A percentile compares a stretch with the other conserved stretches of the same genome.
These are phyloP conservation scores for Nakazawaea sp. DNA, from an alignment of 805 yeast species.

Conservation along the genomic window DNA sequence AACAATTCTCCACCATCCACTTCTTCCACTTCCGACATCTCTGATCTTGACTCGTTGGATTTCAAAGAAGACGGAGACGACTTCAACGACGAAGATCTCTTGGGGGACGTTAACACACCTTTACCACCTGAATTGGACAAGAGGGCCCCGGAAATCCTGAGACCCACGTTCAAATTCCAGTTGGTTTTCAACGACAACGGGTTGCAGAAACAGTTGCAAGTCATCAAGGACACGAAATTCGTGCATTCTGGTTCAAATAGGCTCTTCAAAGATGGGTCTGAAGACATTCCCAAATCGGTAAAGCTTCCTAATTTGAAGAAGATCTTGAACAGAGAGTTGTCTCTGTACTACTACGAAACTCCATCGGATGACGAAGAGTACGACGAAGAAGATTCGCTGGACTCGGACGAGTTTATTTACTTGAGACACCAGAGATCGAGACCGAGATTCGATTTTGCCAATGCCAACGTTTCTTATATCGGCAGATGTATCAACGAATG, in stretches of 20 bases:
- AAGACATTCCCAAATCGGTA: background rate
- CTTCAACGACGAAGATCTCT: constrained; percentile 4
- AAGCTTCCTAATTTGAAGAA: constrained; percentile 4
- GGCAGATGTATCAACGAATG: constrained; percentile 50
- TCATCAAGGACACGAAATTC: constrained; percentile 16
- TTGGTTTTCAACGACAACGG: constrained; percentile 35
- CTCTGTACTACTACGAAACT: background rate
- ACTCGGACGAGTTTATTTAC: constrained; percentile 2
- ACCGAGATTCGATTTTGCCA: constrained; percentile 7
- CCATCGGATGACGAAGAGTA: constrained; percentile 9
- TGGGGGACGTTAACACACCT: constrained; percentile 14
- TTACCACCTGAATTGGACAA: constrained; percentile 38
- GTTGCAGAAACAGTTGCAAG: constrained; percentile 23
- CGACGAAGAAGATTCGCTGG: constrained; percentile 7
- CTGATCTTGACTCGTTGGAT: constrained; percentile 14
- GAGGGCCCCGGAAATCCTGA: constrained; percentile 35
- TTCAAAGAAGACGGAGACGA: constrained; percentile 3
- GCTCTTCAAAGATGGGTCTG: background rate
- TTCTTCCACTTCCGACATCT: constrained; percentile 13
- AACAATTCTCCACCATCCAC: constrained; percentile 22
- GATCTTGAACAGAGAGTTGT: background rate
- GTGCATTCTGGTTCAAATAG: background rate
- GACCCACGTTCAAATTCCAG: constrained; percentile 42
- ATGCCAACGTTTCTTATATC: constrained; percentile 15
- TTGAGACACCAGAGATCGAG: constrained; percentile 1